A percentile compares a stretch with the other conserved stretches of the same genome.
phyloP scores from a whole-genome alignment of 1,139 yeast genomes.

The Citeromyces siamensis region DNA sequence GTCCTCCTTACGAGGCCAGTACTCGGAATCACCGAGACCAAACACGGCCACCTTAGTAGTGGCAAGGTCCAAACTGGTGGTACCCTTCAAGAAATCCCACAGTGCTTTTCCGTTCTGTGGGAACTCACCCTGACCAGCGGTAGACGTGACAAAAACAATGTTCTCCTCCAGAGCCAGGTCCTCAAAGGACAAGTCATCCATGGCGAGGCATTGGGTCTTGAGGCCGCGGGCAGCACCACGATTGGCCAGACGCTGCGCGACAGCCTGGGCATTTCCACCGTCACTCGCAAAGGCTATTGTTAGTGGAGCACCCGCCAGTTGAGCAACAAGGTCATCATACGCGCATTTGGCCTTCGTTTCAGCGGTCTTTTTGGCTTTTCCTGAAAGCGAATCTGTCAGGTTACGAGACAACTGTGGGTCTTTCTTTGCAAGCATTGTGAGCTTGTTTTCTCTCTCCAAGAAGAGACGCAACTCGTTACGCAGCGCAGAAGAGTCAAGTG shows the following conservation, averaged over 20 bases:
- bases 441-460: constrained; percentile 81
- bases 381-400: constrained; percentile 49
- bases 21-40: constrained; percentile 88
- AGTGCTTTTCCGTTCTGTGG: constrained; percentile 89
- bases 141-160: constrained; percentile 71
- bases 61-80: constrained; percentile 65
- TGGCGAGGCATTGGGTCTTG: constrained; percentile 61
- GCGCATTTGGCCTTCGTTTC: constrained; percentile 66
- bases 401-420: constrained; percentile 73
- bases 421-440: constrained; percentile 59
- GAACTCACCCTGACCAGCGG: constrained; percentile 97
- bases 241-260: constrained; percentile 72
- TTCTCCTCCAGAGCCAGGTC: constrained; percentile 76
- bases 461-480: constrained; percentile 67
- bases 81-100: constrained; percentile 73
- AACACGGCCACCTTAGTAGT: constrained; percentile 63
- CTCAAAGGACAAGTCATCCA: constrained; percentile 79
- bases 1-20: constrained; percentile 98
- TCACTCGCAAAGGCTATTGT: constrained; percentile 89
- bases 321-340: constrained; percentile 64
- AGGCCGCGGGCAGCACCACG: constrained; percentile 84
- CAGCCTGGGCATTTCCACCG: constrained; percentile 84
- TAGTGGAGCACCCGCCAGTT: constrained; percentile 86
- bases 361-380: constrained; percentile 49
- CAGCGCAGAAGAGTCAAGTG: constrained; percentile 74